Base-by-base conservation (phyloP, 1,139 yeast species). In the Suhomyces chickasaworum region DNA sequence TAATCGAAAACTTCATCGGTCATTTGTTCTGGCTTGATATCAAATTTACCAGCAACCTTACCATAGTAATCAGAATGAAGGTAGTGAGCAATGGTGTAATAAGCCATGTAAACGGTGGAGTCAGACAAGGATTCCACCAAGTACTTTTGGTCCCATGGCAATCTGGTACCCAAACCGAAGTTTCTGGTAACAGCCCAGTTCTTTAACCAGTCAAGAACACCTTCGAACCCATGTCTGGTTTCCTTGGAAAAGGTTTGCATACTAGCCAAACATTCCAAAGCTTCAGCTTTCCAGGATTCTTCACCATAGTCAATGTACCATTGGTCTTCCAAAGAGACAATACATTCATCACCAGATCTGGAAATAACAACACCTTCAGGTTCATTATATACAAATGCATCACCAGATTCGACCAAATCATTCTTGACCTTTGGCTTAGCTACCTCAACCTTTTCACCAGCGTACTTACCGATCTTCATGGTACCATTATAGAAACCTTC, bases 251-350 rank as follows among this genome's bases (percentile, higher is more conserved):
- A 93, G 17, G 95, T 81, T 68, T 88, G 81, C 95, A 95, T 84
- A 54, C 69, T 65, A 39, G 75, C 77, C 56, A 95, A 79, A 66
- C 96, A 87, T 58, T 87, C 95, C 53, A 85, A 75, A 46, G 98
- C 95, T 66, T 82, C 81, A n/a, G 75, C 68, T 65, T 87, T 87
- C 99, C 99, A 95, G 27, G 72, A 59, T 56, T 84, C 90, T 80
- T 95, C 99, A 78, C 99, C 99, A 63, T 95, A 95, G 68, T 95
- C 98, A 61, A 89, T 80, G 69, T 83, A 95, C 99, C 99, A 95
- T 77, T 95, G 99, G 71, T 95, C 99, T 73, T 95, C 98, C 49
- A 95, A 81, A 13, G 98, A 90, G 44, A 93, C 99, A 60, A 93
- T 83, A 79, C 99, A 93, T 49, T 86, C 93, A 65, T 93, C 99